Base-by-base conservation (phyloP, 2,329 filamentous ascomycete species). In the Colletotrichum aenigma region DNA sequence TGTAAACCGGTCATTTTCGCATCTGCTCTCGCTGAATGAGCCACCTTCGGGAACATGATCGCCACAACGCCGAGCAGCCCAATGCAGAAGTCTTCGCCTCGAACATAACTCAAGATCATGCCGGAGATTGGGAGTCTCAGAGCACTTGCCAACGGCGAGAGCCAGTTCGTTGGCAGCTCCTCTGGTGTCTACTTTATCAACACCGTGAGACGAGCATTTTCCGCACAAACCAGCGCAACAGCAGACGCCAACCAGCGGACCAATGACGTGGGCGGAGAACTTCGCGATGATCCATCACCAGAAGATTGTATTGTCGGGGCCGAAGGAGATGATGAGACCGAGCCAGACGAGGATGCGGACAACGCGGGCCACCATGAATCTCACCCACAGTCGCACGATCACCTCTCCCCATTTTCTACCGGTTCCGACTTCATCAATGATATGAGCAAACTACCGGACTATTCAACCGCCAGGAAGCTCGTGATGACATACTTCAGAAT, bases 131-230 rank as follows among this genome's bases (percentile, higher is more conserved):
- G 76, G 28, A 77, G 69, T 34, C 52, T 76, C n/a, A 71, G 66
- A 43, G 74, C 76, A 8, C 76, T 77, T 34, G 34, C 74, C 2
- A 77, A 74, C 15, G 77, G 56, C 52, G 85, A 87, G 75, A 89
- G 87, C 66, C 85, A 89, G 69, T 90, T 89, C 78, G 86, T 90
- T 34, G 88, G 89, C 30, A 89, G 87, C 78, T 87, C 87, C 15
- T 88, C 86, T 55, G 88, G 89, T 5, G 87, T 90, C 60, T 90
- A 87, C 80, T 90, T 90, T 80, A 85, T 88, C 78, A 89, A 90
- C 74, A 90, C 88, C 1, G 89, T 90, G 71, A 87, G 87, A 56
- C 85, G 86, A 36, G 87, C 88, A n/a, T 90, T 90, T 79, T 85
- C 86, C 7, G 79, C 81, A 24, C 81, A 83, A 8, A 26, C 58